These are phyloP conservation scores for Scheffersomyces lignicola DNA, from an alignment of 1,139 yeast genomes.

Conservation along the genomic window DNA sequence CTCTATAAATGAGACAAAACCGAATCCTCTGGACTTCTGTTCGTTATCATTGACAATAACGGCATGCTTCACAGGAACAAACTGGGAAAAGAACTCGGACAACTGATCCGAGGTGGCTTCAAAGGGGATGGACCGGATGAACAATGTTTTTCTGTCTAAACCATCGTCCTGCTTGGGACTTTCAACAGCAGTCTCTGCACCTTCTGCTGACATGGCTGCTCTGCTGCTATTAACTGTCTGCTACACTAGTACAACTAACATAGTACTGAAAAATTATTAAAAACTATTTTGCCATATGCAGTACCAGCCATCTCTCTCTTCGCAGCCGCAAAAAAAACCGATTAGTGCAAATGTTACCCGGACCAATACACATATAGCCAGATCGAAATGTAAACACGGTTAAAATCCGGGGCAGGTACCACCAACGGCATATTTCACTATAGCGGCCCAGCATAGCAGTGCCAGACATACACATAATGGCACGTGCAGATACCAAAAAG, in stretches of 20 bases:
- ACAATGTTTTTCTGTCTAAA: slow-evolving; percentile 65
- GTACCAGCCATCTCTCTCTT: background rate
- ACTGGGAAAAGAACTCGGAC: slow-evolving; percentile 81
- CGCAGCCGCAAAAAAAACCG: background rate
- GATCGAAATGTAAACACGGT: slow-evolving; percentile 1
- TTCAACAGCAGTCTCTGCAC: slow-evolving; percentile 4
- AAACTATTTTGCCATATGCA: background rate
- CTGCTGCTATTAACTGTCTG: background rate
- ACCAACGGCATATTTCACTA: background rate
- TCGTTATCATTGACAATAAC: slow-evolving; percentile 82
- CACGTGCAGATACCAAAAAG: background rate
- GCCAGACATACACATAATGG: too few relatives aligned
- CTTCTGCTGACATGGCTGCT: slow-evolving; percentile 11
- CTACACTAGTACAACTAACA: background rate
- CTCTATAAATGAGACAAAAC: slow-evolving; percentile 85
- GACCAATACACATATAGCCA: background rate
- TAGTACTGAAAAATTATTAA: background rate
- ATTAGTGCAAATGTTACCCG: slow-evolving; percentile 1
- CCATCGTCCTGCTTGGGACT: slow-evolving; percentile 21
- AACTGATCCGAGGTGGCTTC: slow-evolving; percentile 81
- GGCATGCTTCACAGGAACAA: slow-evolving; percentile 95
- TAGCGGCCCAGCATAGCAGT: too few relatives aligned
- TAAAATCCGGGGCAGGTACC: background rate
- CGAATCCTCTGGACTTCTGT: slow-evolving; percentile 85
- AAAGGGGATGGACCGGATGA: slow-evolving; percentile 80